phyloP scores from a whole-genome alignment of 163 green algal species.

The Chloroidium sp. region DNA sequence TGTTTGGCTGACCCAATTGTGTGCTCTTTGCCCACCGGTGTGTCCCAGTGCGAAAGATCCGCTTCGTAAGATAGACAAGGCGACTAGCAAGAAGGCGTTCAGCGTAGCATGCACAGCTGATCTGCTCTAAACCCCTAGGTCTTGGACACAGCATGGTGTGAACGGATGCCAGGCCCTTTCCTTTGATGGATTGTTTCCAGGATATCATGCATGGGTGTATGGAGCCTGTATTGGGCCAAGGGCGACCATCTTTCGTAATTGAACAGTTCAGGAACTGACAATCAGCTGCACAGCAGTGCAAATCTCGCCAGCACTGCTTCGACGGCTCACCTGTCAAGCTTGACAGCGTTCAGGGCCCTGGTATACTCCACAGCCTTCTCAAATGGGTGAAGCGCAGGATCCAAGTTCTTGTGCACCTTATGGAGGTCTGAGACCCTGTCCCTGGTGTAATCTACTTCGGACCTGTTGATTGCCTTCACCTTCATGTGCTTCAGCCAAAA shows the following conservation, averaged over 20 bases:
- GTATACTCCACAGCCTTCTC: conserved; percentile 93
- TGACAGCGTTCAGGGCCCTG: conserved; percentile 28
- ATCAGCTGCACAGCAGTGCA: neutral
- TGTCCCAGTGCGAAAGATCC: too few species aligned
- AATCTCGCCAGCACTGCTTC: too few species aligned
- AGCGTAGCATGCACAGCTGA: too few species aligned
- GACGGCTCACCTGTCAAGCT: conserved; percentile 27
- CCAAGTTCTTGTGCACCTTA: conserved; percentile 88
- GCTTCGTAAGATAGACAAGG: too few species aligned
- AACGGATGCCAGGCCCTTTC: too few species aligned
- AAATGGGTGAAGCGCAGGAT: conserved; percentile 87
- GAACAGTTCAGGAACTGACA: neutral
- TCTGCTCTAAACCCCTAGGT: too few species aligned
- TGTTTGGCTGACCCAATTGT: too few species aligned
- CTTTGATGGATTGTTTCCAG: neutral
- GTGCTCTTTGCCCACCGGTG: too few species aligned
- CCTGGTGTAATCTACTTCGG: conserved; percentile 70
- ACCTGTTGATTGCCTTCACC: conserved; percentile 84
- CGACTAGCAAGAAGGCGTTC: too few species aligned
- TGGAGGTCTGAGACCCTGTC: conserved; percentile 70
- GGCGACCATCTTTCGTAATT: too few species aligned
- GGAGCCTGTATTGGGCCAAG: neutral
- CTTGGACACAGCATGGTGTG: too few species aligned
- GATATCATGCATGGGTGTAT: neutral
- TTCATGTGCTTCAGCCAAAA: conserved; percentile 50